Conservation (phyloP, 2,329 filamentous ascomycete genomes). For the Aspergillus sp. region DNA sequence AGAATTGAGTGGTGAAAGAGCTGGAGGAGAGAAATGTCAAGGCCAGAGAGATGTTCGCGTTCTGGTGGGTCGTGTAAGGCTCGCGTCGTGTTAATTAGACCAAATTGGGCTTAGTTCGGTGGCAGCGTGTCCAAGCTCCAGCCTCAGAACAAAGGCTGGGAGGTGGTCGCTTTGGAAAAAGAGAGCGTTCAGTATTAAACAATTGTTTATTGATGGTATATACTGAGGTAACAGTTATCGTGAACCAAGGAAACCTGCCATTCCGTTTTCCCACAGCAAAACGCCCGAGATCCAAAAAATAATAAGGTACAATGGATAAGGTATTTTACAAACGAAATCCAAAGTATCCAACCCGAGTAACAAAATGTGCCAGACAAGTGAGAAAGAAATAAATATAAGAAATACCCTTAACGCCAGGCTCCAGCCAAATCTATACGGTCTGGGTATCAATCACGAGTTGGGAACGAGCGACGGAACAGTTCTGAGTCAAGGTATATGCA, state of each 20-base stretch:
- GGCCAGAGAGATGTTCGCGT: conserved; percentile 8
- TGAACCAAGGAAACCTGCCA: too few relatives aligned
- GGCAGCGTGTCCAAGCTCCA: background rate
- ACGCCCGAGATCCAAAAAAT: background rate
- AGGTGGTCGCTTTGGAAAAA: background rate
- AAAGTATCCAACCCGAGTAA: conserved; percentile 5
- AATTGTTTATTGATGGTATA: background rate
- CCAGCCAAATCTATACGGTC: conserved; percentile 34
- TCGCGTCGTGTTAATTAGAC: conserved; percentile 9
- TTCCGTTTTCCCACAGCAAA: background rate
- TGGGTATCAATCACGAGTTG: conserved; percentile 32
- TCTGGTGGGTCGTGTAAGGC: conserved; percentile 4
- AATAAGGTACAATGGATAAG: background rate
- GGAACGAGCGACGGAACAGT: conserved; percentile 2
- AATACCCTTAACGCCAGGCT: conserved; percentile 29
- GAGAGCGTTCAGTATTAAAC: background rate
- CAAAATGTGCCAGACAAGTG: conserved; percentile 9
- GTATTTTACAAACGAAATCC: conserved; percentile 7
- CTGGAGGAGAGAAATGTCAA: conserved; percentile 5
- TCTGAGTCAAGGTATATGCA: conserved; percentile 8
- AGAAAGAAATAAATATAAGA: conserved; percentile 13
- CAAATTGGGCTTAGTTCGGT: conserved; percentile 1
- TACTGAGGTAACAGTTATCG: background rate
- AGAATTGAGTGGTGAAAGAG: conserved; percentile 3
- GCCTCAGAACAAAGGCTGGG: background rate